Evolutionary conservation across 139 green algal species (phyloP), one percentile per base, ranked within the genome.

Genomic region (Chlorella ohadii): DNA sequence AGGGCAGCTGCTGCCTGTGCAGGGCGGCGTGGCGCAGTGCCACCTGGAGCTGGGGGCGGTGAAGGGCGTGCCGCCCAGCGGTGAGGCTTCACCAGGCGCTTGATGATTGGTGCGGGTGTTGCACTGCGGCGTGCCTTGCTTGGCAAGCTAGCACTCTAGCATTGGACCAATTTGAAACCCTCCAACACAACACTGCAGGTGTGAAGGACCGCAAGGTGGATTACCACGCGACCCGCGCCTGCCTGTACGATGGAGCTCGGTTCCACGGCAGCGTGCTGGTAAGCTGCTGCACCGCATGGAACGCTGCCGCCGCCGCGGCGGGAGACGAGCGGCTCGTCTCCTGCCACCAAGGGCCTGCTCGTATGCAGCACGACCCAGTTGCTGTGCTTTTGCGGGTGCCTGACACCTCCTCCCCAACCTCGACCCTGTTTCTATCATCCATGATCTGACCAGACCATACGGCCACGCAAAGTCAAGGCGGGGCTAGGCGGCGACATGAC

Each of bases 261-360:
- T 85, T 85, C 68, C 55, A 63, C 34, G 79, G 79, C 16, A 71
- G 55, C 25, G 79, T 77, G 31, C 55, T 68, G 66, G 79, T 41
- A 23, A 51, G 79, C 17, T 82, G 57, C 51, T 59, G 51, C 12
- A 55, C 7, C 44, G 6, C 7, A 6, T 55, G 44, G n/a, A n/a
- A n/a, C n/a, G n/a, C n/a, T n/a, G n/a, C n/a, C n/a, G n/a, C n/a
- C n/a, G n/a, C n/a, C n/a, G n/a, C n/a, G n/a, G n/a, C n/a, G n/a
- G n/a, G n/a, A n/a, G n/a, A n/a, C n/a, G n/a, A n/a, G n/a, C n/a
- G n/a, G n/a, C n/a, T n/a, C n/a, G n/a, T n/a, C n/a, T n/a, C n/a
- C n/a, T n/a, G n/a, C n/a, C n/a, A n/a, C n/a, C n/a, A n/a, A n/a
- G n/a, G n/a, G n/a, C n/a, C n/a, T n/a, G n/a, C n/a, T n/a, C n/a